Conservation (phyloP, 129 eudicot species). For the Flaveria sonorensis region DNA sequence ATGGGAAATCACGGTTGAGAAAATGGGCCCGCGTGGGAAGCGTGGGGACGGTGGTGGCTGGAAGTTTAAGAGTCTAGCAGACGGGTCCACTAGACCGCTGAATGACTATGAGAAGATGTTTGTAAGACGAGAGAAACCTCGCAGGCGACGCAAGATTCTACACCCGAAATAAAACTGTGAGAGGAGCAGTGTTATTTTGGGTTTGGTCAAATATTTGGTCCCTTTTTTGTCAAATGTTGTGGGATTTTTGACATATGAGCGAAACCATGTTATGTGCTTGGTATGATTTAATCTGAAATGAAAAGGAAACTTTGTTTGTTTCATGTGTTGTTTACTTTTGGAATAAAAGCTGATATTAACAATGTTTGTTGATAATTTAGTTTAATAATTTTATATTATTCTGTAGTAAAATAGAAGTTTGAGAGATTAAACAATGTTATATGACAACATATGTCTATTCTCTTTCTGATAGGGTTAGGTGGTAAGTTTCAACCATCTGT, state of each 20-base stretch:
- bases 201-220: slow-evolving; percentile 15
- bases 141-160: slow-evolving; percentile 70
- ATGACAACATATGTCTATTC: background rate
- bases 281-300: slow-evolving; percentile 16
- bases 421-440: background rate
- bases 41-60: slow-evolving; percentile 94
- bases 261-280: slow-evolving; percentile 17
- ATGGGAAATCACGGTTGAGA: slow-evolving; percentile 83
- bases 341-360: slow-evolving; percentile 1
- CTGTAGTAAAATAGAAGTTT: background rate
- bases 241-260: slow-evolving; percentile 12
- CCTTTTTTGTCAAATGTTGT: slow-evolving; percentile 16
- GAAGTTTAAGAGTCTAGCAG: slow-evolving; percentile 71
- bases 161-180: slow-evolving; percentile 42
- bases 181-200: slow-evolving; percentile 3
- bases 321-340: background rate
- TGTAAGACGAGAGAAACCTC: slow-evolving; percentile 91
- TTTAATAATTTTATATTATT: background rate
- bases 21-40: slow-evolving; percentile 73
- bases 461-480: slow-evolving; percentile 1
- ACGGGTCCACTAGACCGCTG: slow-evolving; percentile 82
- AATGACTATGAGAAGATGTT: slow-evolving; percentile 84
- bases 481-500: background rate
- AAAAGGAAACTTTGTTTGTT: slow-evolving; percentile 12
- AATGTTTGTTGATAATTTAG: background rate